These are phyloP conservation scores for Fraxinus paxiana DNA, from an alignment of 305 asterid species.

Conservation along the genomic window DNA sequence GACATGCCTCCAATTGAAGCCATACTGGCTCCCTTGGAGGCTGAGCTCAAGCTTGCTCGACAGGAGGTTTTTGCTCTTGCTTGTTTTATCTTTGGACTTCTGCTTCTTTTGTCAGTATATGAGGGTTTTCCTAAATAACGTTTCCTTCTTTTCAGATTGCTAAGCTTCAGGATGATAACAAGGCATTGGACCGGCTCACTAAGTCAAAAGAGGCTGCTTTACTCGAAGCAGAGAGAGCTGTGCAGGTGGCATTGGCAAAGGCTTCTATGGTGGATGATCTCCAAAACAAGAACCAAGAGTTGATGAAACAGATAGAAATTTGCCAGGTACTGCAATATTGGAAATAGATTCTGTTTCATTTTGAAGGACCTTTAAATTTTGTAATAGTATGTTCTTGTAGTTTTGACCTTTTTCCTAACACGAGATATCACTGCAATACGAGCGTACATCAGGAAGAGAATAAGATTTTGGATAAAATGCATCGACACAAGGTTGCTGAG, in stretches of 20 bases:
- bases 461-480: constrained; percentile 90
- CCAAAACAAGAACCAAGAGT: constrained; percentile 95
- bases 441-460: constrained; percentile 71
- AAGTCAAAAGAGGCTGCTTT: constrained; percentile 98
- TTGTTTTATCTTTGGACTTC: background rate
- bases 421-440: constrained; percentile 11
- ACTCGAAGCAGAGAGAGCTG: constrained; percentile 93
- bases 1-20: constrained; percentile 99
- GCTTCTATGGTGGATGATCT: constrained; percentile 99
- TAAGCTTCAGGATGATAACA: constrained; percentile 94
- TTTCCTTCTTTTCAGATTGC: constrained; percentile 56
- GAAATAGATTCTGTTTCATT: constrained; percentile 5
- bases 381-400: background rate
- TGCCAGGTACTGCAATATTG: constrained; percentile 67
- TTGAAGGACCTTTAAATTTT: background rate
- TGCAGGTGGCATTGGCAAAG: constrained; percentile 86
- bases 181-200: constrained; percentile 93
- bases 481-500: constrained; percentile 96
- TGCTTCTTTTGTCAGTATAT: constrained; percentile 18
- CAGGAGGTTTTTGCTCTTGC: constrained; percentile 62
- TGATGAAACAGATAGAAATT: constrained; percentile 97
- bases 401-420: background rate
- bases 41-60: constrained; percentile 92
- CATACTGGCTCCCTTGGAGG: constrained; percentile 94
- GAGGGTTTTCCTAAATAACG: constrained; percentile 16